Base-by-base conservation (phyloP, 2,329 filamentous ascomycete genomes). In the Verticillium zaregamsianum region DNA sequence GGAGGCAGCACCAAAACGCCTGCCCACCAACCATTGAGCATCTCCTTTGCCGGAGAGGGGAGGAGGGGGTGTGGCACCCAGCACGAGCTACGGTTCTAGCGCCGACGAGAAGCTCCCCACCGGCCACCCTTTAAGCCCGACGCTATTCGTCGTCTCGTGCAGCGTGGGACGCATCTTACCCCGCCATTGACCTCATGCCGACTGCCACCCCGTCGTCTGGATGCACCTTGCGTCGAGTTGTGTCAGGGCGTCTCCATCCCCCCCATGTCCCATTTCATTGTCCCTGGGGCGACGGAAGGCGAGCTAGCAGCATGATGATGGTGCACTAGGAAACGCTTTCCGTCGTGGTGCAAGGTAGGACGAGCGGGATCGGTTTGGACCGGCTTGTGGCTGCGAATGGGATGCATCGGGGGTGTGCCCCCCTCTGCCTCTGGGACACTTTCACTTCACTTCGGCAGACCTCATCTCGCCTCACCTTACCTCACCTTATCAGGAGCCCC, bases 181-280 rank as follows among this genome's bases (percentile, higher is more conserved):
- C 57, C 57, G 57, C 57, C 57, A 58, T 58, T 58, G 57, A 58
- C 57, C 57, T 58, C 57, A 58, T 52, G n/a, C 20, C n/a, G 20
- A 52, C 20, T 11, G 20, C 45, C 25, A 52, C 20, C 45, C 45
- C 45, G 45, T 52, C 45, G 45, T 25, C 20, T 52, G 45, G 45
- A 52, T 52, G 45, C 45, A 20, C n/a, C 20, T 28, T 52, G 20
- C 20, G 17, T 52, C 45, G 45, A 17, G 20, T 52, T 52, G 25
- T 52, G 45, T 23, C 11, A 20, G 20, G 45, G 11, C 20, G 45
- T 52, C 45, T 52, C 45, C 45, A 52, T 52, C 45, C 45, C 45
- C 9, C 28, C 28, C 5, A 28, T 28, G 14, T 52, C 20, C 45
- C 45, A 25, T 52, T 25, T 52, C 20, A 52, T 49, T 49, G 45